Base-by-base conservation (phyloP, 2,329 filamentous ascomycete genomes). In the Alternaria burnsii region DNA sequence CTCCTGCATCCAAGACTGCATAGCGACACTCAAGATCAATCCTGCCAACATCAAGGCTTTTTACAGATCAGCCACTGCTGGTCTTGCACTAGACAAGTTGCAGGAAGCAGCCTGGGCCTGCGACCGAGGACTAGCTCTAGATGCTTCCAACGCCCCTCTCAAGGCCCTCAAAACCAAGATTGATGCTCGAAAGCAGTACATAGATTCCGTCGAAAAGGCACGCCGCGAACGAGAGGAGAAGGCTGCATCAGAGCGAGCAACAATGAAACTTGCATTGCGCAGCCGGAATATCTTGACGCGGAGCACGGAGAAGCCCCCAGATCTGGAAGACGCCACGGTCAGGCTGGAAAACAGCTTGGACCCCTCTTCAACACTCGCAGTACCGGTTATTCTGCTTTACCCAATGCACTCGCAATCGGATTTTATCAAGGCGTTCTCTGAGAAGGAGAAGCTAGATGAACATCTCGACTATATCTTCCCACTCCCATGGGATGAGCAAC, bases 401-500 rank as follows among this genome's bases (percentile, higher is more conserved):
- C 94, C 95, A 5, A 82, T 90, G 65, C 85, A 92, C 62, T 84
- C 90, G 47, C 89, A 98, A 82, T 91, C 88, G 1, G 95, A 99
- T 78, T 95, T 99, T 71, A 86, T 99, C 79, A 97, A 97, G 82
- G 87, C 87, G 0, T 95, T 97, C 71, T 84, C 85, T 53, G 95
- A 98, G 83, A 87, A 85, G 61, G 89, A 95, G 69, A 86, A 85
- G 16, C 82, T 97, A 28, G 85, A 84, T 8, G 89, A 94, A 67
- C 94, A 97, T 78, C 82, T 99, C 51, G 83, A 84, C 4, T 97
- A 97, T 72, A 89, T 98, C 10, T 87, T 99, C 59, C 94, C 94
- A 3, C 79, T 93, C 71, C 93, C 93, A 12, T 99, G 95, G 95
- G 95, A 98, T 71, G 73, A 78, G 16, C 81, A 85, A 61, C 79